These are phyloP conservation scores for Collybiopsis confluens DNA, from an alignment of 768 basidiomycete species.

Conservation along the genomic window DNA sequence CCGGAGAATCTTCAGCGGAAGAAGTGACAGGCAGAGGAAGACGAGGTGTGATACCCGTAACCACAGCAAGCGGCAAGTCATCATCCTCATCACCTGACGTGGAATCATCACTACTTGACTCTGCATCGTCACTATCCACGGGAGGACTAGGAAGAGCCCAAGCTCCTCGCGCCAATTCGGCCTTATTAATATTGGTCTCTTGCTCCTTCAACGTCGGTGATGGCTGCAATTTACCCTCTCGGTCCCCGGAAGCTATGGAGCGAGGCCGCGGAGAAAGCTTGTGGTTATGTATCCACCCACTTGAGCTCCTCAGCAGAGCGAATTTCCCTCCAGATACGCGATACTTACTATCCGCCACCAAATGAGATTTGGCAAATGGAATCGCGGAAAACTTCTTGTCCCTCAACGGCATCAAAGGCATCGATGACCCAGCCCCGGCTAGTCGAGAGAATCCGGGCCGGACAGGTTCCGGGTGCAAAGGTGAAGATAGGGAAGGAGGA, in stretches of 20 bases:
- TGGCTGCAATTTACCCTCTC: too few relatives aligned
- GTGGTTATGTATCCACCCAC: not conserved
- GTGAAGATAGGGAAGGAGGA: not conserved
- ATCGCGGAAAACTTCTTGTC: conserved; percentile 63
- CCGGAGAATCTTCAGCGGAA: too few relatives aligned
- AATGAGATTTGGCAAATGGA: conserved; percentile 63
- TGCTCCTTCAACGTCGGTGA: not conserved
- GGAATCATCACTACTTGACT: conserved; percentile 5
- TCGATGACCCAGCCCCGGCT: conserved; percentile 7
- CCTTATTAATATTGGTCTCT: not conserved
- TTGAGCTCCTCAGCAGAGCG: conserved; percentile 19
- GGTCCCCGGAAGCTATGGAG: too few relatives aligned
- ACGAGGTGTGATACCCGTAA: too few relatives aligned
- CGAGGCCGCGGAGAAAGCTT: too few relatives aligned
- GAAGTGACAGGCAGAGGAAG: not conserved
- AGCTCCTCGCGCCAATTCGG: too few relatives aligned
- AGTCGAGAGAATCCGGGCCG: not conserved
- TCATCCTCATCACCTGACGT: not conserved
- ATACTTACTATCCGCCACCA: conserved; percentile 70
- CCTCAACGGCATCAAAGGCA: conserved; percentile 16
- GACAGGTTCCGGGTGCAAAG: not conserved
- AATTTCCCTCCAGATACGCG: conserved; percentile 58
- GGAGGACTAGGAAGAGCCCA: conserved; percentile 44
- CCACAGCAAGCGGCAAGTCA: too few relatives aligned
- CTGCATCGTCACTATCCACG: conserved; percentile 40